phyloP scores from a whole-genome alignment of 1,139 yeast genomes.

The Fermentozyma sake region DNA sequence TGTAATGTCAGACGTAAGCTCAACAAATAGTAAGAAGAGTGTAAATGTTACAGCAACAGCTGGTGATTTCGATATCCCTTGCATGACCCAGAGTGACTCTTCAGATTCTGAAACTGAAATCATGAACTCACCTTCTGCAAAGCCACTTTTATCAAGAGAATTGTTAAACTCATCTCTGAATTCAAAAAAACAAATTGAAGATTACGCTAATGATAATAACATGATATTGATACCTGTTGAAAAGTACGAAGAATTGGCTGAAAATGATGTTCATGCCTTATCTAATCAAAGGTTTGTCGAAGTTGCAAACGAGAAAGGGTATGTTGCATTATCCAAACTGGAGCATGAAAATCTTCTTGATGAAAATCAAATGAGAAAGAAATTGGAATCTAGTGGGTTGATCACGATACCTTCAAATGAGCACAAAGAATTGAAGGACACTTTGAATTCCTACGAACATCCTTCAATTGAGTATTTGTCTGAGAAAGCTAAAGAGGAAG shows the following conservation, averaged over 20 bases:
- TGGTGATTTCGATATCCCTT: slow-evolving; percentile 20
- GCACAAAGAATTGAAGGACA: slow-evolving; percentile 12
- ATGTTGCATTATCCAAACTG: slow-evolving; percentile 19
- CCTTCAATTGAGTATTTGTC: slow-evolving; percentile 18
- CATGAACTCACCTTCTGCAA: slow-evolving; percentile 4
- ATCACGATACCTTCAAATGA: slow-evolving; percentile 29
- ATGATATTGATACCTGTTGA: slow-evolving; percentile 47
- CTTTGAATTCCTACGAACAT: slow-evolving; percentile 9
- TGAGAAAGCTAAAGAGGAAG: slow-evolving; percentile 12
- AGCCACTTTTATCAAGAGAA: slow-evolving; percentile 18
- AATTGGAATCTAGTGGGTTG: slow-evolving; percentile 28
- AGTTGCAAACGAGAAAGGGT: slow-evolving; percentile 23
- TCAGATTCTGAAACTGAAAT: slow-evolving; percentile 22
- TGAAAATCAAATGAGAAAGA: slow-evolving; percentile 32
- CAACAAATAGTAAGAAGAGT: slow-evolving; percentile 8
- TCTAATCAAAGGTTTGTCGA: slow-evolving; percentile 20
- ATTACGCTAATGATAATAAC: slow-evolving; percentile 47
- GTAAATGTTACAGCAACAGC: slow-evolving; percentile 11
- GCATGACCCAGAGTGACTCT: slow-evolving; percentile 33
- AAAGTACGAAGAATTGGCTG: slow-evolving; percentile 35
- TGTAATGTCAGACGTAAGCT: slow-evolving; percentile 6
- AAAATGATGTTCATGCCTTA: slow-evolving; percentile 20
- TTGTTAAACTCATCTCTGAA: slow-evolving; percentile 9
- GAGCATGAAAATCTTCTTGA: slow-evolving; percentile 26
- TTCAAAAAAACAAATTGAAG: slow-evolving; percentile 36